Percentiles rank a stretch among this genome's conserved stretches.
phyloP scores from a whole-genome alignment of 306 rosid species.

The Nissolia schottii region DNA sequence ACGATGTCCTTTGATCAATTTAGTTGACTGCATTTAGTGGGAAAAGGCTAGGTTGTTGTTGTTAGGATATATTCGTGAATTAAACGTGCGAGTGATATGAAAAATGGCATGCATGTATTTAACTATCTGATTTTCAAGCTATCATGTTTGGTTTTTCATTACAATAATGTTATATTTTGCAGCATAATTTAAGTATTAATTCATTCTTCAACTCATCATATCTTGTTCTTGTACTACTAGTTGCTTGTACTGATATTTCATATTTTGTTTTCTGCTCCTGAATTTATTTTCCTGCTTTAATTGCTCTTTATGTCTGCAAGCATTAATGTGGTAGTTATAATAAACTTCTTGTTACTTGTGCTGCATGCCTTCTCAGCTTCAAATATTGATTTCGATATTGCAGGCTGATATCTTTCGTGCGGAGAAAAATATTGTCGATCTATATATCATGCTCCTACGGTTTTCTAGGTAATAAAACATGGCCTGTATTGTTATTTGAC shows the following conservation, averaged over 20 bases:
- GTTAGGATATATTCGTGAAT: background rate
- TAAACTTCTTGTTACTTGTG: background rate
- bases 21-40: no score
- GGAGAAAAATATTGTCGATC: constrained; percentile 75
- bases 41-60: no score
- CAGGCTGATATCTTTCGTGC: constrained; percentile 86
- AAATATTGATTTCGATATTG: constrained; percentile 24
- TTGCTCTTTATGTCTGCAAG: background rate
- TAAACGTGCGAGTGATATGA: background rate
- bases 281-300: background rate
- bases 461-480: constrained; percentile 64
- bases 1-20: no score
- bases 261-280: background rate
- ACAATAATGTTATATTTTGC: background rate
- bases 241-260: background rate
- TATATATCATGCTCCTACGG: constrained; percentile 78
- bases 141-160: background rate
- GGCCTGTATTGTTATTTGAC: background rate
- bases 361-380: constrained; percentile 11
- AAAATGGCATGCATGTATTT: background rate
- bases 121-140: constrained; percentile 1
- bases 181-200: background rate
- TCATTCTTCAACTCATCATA: background rate
- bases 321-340: background rate
- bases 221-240: background rate